These are phyloP conservation scores for Nothopassalora personata DNA, from an alignment of 2,329 filamentous ascomycete species.

Conservation along the genomic window DNA sequence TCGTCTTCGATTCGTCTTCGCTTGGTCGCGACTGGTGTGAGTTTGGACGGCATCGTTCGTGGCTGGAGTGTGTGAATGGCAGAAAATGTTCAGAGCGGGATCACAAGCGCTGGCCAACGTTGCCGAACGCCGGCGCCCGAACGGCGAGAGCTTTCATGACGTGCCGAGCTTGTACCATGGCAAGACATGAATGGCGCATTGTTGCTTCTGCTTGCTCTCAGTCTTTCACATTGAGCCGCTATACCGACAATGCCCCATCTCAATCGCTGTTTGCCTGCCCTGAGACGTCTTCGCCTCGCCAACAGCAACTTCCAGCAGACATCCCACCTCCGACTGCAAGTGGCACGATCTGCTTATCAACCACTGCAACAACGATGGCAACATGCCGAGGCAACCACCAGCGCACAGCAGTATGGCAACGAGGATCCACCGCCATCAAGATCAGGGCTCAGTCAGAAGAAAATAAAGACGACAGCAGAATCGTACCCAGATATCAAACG, in stretches of 20 bases:
- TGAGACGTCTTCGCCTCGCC: constrained; percentile 30
- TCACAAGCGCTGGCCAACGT: background rate
- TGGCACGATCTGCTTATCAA: constrained; percentile 12
- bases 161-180: background rate
- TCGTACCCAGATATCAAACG: constrained; percentile 79
- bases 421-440: constrained; percentile 24
- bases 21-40: constrained; percentile 25
- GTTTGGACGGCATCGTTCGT: background rate
- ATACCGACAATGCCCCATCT: constrained; percentile 21
- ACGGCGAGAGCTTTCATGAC: background rate
- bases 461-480: constrained; percentile 74
- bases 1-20: constrained; percentile 54
- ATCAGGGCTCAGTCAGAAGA: constrained; percentile 31
- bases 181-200: constrained; percentile 1
- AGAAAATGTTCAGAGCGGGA: background rate
- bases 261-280: constrained; percentile 24
- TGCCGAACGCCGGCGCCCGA: background rate
- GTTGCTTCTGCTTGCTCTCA: background rate
- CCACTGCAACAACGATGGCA: constrained; percentile 27
- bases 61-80: too few relatives aligned
- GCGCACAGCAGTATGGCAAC: constrained; percentile 27
- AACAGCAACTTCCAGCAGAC: constrained; percentile 29
- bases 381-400: constrained; percentile 28
- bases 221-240: background rate
- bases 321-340: constrained; percentile 20